Base-by-base conservation (phyloP, 2,329 filamentous ascomycete species). In the Fusarium secorum region DNA sequence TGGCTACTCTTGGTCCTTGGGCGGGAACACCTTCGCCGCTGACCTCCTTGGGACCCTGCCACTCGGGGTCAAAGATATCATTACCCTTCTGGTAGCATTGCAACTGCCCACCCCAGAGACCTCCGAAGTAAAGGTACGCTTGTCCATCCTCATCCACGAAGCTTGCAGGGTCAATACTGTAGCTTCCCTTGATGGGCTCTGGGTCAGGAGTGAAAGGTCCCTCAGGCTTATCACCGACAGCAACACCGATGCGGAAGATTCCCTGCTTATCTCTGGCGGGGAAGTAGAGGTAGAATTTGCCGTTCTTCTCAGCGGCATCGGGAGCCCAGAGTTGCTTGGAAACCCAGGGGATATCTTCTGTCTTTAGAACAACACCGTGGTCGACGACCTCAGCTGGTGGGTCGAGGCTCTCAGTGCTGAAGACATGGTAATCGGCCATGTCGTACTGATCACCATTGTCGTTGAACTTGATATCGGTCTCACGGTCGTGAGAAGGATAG, bases 361-460 rank as follows among this genome's bases (percentile, higher is more conserved):
- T 83, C 58, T 84, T 85, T 42, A 95, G 86, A 18, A 87, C 91
- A 52, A 92, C 84, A 75, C 92, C 92, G 81, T 94, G 92, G 82
- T 94, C 92, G 24, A 85, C 90, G 5, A 94, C 90, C 22, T 84
- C 83, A 66, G 85, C 85, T 28, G 88, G 82, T 3, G 85, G 83
- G 60, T 88, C 85, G 63, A 88, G 80, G 32, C 82, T 83, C 15
- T 79, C 74, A 30, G 81, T 82, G 71, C 87, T 90, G 80, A 94
- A 90, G 78, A 95, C 92, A 80, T 94, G 92, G 85, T 95, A 95
- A 83, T 95, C 92, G 60, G 83, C 86, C 92, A 94, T 95, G 83
- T 93, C 92, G 79, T 94, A 94, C 79, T 94, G 92, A 82, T 94
- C 92, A 77, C 92, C 92, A 85, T 94, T 93, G 85, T 94, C 92